These are phyloP conservation scores for Coemansia aciculifera DNA, from an alignment of 192 early-diverging fungal species.

Conservation along the genomic window DNA sequence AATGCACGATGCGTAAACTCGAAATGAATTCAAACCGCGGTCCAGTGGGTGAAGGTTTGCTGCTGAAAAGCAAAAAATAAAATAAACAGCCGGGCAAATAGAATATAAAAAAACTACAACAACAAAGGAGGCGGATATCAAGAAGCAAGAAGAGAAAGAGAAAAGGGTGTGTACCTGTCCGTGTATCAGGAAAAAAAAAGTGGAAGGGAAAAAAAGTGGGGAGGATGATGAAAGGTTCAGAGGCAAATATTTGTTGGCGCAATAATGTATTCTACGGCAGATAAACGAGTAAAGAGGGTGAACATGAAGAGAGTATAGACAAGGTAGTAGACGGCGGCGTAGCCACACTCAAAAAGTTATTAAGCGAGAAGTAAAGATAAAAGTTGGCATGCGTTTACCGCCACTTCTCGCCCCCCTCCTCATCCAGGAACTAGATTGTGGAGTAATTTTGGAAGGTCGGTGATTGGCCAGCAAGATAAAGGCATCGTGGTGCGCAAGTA, in stretches of 20 bases:
- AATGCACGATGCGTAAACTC: constrained; percentile 2
- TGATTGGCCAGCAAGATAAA: background rate
- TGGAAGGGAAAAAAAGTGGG: background rate
- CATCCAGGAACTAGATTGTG: background rate
- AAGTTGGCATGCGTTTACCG: background rate
- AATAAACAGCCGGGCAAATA: background rate
- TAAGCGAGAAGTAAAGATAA: constrained; percentile 1
- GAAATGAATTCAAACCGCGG: constrained; percentile 4
- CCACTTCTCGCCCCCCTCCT: background rate
- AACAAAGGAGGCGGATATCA: background rate
- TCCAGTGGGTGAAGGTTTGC: background rate
- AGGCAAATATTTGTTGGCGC: constrained; percentile 9
- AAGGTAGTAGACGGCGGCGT: constrained; percentile 4
- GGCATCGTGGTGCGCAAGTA: background rate
- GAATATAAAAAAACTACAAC: constrained; percentile 12
- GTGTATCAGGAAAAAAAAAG: background rate
- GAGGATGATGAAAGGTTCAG: background rate
- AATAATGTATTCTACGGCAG: constrained; percentile 8
- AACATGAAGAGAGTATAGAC: background rate
- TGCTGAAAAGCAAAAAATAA: background rate
- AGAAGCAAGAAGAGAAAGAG: constrained; percentile 13
- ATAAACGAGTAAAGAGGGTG: constrained; percentile 3
- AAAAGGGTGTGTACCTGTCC: background rate
- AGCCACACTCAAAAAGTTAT: constrained; percentile 4
- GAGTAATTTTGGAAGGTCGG: background rate